Conservation (phyloP, 1,284 basidiomycete species). For the Apiotrichum veenhuisii region DNA sequence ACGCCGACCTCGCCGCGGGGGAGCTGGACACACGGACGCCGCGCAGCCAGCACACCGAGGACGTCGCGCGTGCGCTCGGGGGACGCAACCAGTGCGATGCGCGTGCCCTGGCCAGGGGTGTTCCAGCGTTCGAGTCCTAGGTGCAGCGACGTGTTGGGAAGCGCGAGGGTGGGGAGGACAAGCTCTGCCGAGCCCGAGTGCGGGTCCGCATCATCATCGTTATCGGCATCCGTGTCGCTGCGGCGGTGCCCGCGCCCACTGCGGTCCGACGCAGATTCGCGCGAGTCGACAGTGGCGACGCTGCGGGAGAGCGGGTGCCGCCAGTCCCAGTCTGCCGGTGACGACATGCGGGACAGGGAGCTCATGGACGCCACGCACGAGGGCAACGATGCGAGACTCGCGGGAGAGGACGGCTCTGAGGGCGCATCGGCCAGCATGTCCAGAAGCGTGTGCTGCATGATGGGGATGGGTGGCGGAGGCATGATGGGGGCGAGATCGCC, state of each 20-base stretch:
- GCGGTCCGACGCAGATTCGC: not conserved
- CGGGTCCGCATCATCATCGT: not conserved
- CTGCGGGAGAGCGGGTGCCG: constrained; percentile 5
- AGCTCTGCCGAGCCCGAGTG: constrained; percentile 24
- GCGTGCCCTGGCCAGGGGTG: constrained; percentile 11
- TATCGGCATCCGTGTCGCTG: no score
- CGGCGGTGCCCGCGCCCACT: not conserved
- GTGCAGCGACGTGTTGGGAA: constrained; percentile 40
- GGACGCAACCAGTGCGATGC: constrained; percentile 28
- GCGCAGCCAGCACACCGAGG: constrained; percentile 22
- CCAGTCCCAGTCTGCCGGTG: constrained; percentile 18
- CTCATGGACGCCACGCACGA: constrained; percentile 30
- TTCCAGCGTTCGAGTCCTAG: constrained; percentile 30
- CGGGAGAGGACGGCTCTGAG: constrained; percentile 33
- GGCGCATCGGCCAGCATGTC: constrained; percentile 21
- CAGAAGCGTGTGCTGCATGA: constrained; percentile 11
- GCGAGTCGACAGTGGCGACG: constrained; percentile 1
- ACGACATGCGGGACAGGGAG: constrained; percentile 28
- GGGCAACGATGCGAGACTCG: constrained; percentile 25
- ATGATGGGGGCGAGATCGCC: not conserved
- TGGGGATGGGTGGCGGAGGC: constrained; percentile 1
- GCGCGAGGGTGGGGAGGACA: constrained; percentile 35
- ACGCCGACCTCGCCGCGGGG: constrained; percentile 28
- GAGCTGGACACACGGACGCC: constrained; percentile 31
- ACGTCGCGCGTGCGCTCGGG: constrained; percentile 25